Evolutionary conservation across 2,329 filamentous ascomycete species (phyloP), one percentile per base, ranked within the genome.

Genomic region (Calonectria hawksworthii): DNA sequence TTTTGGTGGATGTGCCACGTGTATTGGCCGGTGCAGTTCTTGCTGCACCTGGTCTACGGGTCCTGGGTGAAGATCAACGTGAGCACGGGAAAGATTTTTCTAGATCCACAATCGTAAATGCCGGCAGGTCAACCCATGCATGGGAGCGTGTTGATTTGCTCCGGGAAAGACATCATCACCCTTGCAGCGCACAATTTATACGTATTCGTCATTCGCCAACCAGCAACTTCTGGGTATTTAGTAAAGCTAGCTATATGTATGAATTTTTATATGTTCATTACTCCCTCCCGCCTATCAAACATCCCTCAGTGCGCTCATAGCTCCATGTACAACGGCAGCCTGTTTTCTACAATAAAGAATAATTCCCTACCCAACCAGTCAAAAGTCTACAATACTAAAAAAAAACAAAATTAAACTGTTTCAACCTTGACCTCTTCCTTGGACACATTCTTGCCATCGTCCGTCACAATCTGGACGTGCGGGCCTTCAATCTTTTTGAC

Each of bases 31-130:
- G 71, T 85, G 28, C 85, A 84, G 73, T 92, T 94, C 78, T 61
- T 87, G 8, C 80, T 74, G 79, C 70, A 86, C 84, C 65, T 85
- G 90, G 71, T 82, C 82, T 79, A 81, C 5, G 87, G 90, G 1
- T 86, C 85, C 72, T 95, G 93, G 93, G 92, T 89, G 75, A 86
- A 92, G 74, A 82, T 93, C 47, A 94, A 95, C 83, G 91, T 94
- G 4, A 93, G 92, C 79, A 94, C 93, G 0, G 83, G 83, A 14
- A 85, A 85, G 74, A 78, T 80, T 1, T 86, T 85, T 61, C 36
- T 41, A 21, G 56, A 41, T 21, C 23, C 38, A 11, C 28, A 36
- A 38, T 38, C 13, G 30, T 61, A 32, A 26, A 3, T 61, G 34
- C 56, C 36, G 26, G 5, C 16, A 32, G 32, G 21, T 23, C n/a